These are phyloP conservation scores for Termitomyces sp. DNA, from an alignment of 768 basidiomycete species.

Conservation along the genomic window DNA sequence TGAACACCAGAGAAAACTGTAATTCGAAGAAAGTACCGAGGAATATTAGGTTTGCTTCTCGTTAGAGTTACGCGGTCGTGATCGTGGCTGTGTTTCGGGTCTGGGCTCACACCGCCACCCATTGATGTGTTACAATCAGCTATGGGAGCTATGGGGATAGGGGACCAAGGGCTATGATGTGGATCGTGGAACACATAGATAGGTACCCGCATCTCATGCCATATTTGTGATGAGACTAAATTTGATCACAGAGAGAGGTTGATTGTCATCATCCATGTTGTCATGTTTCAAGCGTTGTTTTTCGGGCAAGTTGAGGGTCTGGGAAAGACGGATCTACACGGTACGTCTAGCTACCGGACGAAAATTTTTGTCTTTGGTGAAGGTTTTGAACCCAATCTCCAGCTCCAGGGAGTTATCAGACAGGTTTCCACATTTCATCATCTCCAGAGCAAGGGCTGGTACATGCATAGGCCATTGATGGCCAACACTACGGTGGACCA, in stretches of 20 bases:
- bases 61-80: too few species aligned
- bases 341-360: background rate
- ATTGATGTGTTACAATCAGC: too few species aligned
- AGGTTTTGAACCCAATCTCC: background rate
- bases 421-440: background rate
- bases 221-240: background rate
- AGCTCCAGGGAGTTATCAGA: background rate
- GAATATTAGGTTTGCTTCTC: too few species aligned
- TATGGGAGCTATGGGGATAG: too few species aligned
- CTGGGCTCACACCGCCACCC: too few species aligned
- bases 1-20: too few species aligned
- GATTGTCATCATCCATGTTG: background rate
- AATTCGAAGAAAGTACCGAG: too few species aligned
- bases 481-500: background rate
- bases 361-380: background rate
- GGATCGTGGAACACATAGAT: background rate
- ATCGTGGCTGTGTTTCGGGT: too few species aligned
- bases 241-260: background rate
- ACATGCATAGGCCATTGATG: background rate
- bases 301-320: background rate
- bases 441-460: background rate
- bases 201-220: background rate
- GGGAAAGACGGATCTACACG: background rate
- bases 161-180: background rate
- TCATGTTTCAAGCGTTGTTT: background rate